These are phyloP conservation scores for Boletus vermiculosoides DNA, from an alignment of 768 basidiomycete species.

Conservation along the genomic window DNA sequence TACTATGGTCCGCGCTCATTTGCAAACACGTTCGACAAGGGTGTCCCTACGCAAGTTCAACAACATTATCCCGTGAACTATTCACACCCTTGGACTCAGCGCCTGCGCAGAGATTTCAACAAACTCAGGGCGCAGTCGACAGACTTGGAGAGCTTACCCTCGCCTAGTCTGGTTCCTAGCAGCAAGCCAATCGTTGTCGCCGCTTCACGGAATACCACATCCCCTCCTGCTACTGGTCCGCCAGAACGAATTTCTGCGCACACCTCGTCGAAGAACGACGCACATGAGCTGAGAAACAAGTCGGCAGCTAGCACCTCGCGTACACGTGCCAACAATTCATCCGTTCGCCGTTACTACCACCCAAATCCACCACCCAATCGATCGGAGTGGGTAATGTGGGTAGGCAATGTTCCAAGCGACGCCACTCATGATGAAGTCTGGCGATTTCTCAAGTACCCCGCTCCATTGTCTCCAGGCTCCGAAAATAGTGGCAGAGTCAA, in stretches of 20 bases:
- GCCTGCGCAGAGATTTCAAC: conserved; percentile 20
- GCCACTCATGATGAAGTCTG: conserved; percentile 83
- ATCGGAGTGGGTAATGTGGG: conserved; percentile 97
- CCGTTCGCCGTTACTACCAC: conserved; percentile 57
- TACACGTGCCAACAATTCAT: conserved; percentile 25
- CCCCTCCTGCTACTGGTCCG: not conserved
- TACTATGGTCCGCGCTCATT: conserved; percentile 40
- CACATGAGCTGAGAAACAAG: not conserved
- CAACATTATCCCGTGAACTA: conserved; percentile 34
- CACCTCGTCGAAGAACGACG: not conserved
- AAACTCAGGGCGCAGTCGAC: conserved; percentile 19
- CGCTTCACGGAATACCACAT: not conserved
- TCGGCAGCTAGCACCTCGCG: conserved; percentile 2
- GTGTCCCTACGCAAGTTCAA: conserved; percentile 31
- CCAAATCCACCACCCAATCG: conserved; percentile 70
- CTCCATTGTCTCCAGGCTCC: conserved; percentile 11
- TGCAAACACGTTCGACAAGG: conserved; percentile 28
- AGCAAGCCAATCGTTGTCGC: not conserved
- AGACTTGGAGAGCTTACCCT: conserved; percentile 2
- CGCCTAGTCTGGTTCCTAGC: conserved; percentile 5
- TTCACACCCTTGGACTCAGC: conserved; percentile 20
- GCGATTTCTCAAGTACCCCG: conserved; percentile 66
- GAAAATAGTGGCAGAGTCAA: not conserved
- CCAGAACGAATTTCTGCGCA: conserved; percentile 4
- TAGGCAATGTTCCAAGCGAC: conserved; percentile 86